Evolutionary conservation across 2,329 filamentous ascomycete species (phyloP).

Genomic region (Sarocladium strictum): DNA sequence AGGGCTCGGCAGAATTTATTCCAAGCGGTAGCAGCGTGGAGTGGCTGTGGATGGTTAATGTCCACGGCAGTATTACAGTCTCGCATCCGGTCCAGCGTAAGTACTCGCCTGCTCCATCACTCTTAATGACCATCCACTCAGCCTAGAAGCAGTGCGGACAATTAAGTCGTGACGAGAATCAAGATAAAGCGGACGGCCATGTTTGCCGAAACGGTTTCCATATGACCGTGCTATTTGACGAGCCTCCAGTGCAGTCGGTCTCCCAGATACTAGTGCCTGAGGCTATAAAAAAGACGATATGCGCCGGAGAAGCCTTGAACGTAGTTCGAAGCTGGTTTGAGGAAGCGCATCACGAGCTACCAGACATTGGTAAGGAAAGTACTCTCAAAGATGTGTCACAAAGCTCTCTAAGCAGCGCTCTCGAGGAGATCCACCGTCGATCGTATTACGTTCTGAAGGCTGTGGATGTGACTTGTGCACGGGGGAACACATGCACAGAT

Average conservation of each 20-base stretch:
- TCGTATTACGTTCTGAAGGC: background rate
- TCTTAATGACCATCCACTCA: background rate
- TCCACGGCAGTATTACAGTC: background rate
- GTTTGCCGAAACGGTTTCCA: background rate
- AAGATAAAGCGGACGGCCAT: background rate
- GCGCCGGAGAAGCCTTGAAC: background rate
- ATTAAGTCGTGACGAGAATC: background rate
- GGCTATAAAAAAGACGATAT: background rate
- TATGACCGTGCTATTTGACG: background rate
- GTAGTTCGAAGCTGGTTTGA: background rate
- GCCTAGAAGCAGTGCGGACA: background rate
- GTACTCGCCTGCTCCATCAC: background rate
- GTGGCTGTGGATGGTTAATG: background rate
- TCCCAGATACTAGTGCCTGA: background rate
- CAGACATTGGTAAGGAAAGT: too few relatives aligned
- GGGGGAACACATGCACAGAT: background rate
- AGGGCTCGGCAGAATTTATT: too few relatives aligned
- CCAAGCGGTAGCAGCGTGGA: background rate
- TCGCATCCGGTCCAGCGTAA: background rate
- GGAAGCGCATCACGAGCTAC: background rate
- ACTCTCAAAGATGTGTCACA: background rate
- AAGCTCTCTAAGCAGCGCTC: background rate
- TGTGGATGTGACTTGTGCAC: background rate
- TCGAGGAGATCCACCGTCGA: background rate
- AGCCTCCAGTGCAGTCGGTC: background rate